Evolutionary conservation across 352 stramenopile species (phyloP).

Genomic region (Phytophthora sp.): DNA sequence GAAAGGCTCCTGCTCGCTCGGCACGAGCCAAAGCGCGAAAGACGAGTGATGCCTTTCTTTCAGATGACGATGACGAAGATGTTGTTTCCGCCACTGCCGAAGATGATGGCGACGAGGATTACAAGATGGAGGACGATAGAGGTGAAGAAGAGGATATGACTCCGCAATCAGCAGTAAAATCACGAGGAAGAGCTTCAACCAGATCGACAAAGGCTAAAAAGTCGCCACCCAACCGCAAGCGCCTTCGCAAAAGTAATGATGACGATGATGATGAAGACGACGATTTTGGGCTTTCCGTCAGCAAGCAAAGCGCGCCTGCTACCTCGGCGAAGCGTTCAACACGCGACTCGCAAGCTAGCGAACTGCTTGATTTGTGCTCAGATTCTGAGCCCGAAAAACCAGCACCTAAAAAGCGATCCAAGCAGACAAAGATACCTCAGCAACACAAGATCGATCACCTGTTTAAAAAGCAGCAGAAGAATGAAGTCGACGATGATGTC

Average conservation of each 20-base stretch:
- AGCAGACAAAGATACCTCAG: conserved; percentile 34
- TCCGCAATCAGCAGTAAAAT: conserved; percentile 14
- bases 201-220: conserved; percentile 26
- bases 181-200: conserved; percentile 4
- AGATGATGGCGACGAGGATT: conserved; percentile 73
- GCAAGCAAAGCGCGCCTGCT: conserved; percentile 17
- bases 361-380: conserved; percentile 59
- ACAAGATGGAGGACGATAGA: conserved; percentile 49
- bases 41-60: conserved; percentile 36
- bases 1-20: conserved; percentile 32
- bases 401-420: conserved; percentile 18
- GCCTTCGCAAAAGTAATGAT: conserved; percentile 45
- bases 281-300: conserved; percentile 16
- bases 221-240: conserved; percentile 37
- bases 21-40: conserved; percentile 32
- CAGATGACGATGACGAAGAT: conserved; percentile 48
- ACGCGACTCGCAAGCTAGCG: conserved; percentile 21
- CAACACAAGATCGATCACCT: conserved; percentile 69
- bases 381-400: conserved; percentile 41
- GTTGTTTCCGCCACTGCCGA: conserved; percentile 33
- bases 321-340: conserved; percentile 21
- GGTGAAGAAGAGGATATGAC: conserved; percentile 53
- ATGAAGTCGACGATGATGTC: conserved; percentile 55
- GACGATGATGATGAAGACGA: conserved; percentile 39
- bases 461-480: conserved; percentile 51